Percentiles rank a stretch among this genome's conserved stretches.
phyloP scores from a whole-genome alignment of 2,329 filamentous ascomycete species.

The Rutstroemia sp. region DNA sequence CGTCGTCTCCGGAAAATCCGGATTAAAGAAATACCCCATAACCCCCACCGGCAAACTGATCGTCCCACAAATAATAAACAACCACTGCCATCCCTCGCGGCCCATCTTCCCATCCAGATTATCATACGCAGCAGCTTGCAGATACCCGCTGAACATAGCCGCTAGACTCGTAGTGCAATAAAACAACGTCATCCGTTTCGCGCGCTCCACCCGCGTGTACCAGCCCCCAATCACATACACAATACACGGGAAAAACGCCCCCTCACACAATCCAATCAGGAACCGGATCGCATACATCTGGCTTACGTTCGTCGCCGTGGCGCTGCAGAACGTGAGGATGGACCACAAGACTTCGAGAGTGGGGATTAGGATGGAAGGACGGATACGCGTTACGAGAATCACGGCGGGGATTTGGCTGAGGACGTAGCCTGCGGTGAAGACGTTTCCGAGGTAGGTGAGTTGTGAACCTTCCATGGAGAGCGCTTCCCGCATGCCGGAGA shows the following conservation, averaged over 20 bases:
- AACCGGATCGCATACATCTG: conserved; percentile 38
- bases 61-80: conserved; percentile 43
- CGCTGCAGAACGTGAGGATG: conserved; percentile 20
- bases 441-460: conserved; percentile 44
- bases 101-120: conserved; percentile 33
- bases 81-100: conserved; percentile 37
- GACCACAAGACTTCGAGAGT: conserved; percentile 21
- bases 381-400: conserved; percentile 17
- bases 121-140: conserved; percentile 35
- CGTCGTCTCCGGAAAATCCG: conserved; percentile 35
- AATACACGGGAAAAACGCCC: conserved; percentile 19
- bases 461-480: conserved; percentile 44
- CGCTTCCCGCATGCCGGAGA: conserved; percentile 40
- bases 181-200: conserved; percentile 48
- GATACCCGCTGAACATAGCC: conserved; percentile 37
- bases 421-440: conserved; percentile 40
- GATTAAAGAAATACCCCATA: conserved; percentile 41
- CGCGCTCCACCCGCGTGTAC: conserved; percentile 38
- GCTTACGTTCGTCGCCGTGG: too few species aligned
- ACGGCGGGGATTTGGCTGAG: conserved; percentile 20
- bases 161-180: conserved; percentile 45
- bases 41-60: conserved; percentile 47
- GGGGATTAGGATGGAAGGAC: conserved; percentile 22
- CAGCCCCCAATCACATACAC: conserved; percentile 39
- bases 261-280: conserved; percentile 34